These are phyloP conservation scores for Coniella vitis DNA, from an alignment of 2,329 filamentous ascomycete species.

Conservation along the genomic window DNA sequence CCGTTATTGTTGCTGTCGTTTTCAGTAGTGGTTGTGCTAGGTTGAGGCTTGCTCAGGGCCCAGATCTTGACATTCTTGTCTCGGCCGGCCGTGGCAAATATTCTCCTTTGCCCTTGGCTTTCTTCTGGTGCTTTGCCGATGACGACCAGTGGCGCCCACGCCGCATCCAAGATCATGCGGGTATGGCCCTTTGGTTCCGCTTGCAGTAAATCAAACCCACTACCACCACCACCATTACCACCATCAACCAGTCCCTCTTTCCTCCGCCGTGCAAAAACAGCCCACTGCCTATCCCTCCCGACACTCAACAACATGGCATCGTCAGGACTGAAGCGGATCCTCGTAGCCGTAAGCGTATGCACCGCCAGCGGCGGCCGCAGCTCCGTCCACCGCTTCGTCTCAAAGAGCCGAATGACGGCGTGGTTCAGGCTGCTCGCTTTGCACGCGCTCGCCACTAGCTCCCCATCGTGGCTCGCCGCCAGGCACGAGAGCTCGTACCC, in stretches of 20 bases:
- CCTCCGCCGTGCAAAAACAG: constrained; percentile 58
- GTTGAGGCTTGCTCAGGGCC: constrained; percentile 24
- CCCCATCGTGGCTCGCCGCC: constrained; percentile 67
- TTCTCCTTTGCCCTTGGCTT: constrained; percentile 22
- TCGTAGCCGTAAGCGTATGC: constrained; percentile 80
- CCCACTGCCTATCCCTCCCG: constrained; percentile 87
- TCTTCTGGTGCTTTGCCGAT: constrained; percentile 20
- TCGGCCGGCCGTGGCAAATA: constrained; percentile 82
- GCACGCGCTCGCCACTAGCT: constrained; percentile 82
- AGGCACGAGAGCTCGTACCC: constrained; percentile 93
- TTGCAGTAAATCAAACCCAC: constrained; percentile 50
- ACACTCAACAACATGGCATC: constrained; percentile 76
- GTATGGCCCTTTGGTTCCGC: constrained; percentile 79
- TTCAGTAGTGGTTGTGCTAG: no score
- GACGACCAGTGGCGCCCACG: constrained; percentile 61
- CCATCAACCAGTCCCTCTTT: constrained; percentile 22
- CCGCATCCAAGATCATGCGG: constrained; percentile 84
- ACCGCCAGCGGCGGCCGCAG: constrained; percentile 74
- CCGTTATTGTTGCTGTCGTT: no score
- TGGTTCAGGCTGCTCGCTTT: constrained; percentile 89
- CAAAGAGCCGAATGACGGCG: constrained; percentile 87
- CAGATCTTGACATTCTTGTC: constrained; percentile 81
- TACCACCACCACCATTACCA: no score
- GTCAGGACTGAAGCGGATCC: constrained; percentile 71
- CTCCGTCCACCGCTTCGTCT: constrained; percentile 82